Percentiles rank a stretch among this genome's conserved stretches.
Evolutionary conservation across 495 filamentous ascomycete genomes (phyloP).

Genomic region (Penicillium samsonianum): DNA sequence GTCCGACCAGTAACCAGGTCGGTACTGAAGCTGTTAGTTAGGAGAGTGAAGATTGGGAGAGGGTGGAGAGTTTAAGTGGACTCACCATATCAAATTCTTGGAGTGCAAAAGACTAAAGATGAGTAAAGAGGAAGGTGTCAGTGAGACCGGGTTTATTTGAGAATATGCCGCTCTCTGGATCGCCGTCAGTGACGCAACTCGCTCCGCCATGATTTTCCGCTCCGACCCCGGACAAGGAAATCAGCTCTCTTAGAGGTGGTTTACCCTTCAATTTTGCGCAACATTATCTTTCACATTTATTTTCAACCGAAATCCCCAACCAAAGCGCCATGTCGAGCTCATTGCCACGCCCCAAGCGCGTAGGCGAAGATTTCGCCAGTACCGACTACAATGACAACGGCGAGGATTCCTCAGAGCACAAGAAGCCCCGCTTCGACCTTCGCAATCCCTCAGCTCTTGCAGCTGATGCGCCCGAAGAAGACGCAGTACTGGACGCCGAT

Average conservation of each 20-base stretch:
- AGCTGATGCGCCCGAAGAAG: slow-evolving; percentile 74
- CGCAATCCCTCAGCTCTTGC: slow-evolving; percentile 91
- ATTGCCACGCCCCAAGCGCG: slow-evolving; percentile 76
- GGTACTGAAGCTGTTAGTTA: slow-evolving; percentile 46
- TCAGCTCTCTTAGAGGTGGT: slow-evolving; percentile 11
- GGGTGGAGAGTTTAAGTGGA: neutral
- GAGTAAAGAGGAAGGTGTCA: slow-evolving; percentile 9
- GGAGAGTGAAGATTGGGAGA: slow-evolving; percentile 3
- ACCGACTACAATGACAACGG: slow-evolving; percentile 62
- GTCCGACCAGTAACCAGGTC: slow-evolving; percentile 55
- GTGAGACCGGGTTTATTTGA: slow-evolving; percentile 2
- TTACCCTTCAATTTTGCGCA: slow-evolving; percentile 10
- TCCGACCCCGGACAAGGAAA: slow-evolving; percentile 42
- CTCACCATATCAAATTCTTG: slow-evolving; percentile 31
- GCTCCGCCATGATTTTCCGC: slow-evolving; percentile 49
- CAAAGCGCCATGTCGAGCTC: slow-evolving; percentile 58
- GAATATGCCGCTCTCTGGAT: slow-evolving; percentile 8
- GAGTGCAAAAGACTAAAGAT: slow-evolving; percentile 5
- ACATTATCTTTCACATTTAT: slow-evolving; percentile 13
- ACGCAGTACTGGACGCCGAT: slow-evolving; percentile 82
- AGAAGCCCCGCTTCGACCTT: slow-evolving; percentile 92
- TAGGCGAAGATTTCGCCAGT: slow-evolving; percentile 75
- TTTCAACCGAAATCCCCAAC: neutral
- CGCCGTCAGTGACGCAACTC: slow-evolving; percentile 44
- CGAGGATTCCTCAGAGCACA: slow-evolving; percentile 55